Conservation (phyloP, 768 basidiomycete genomes). For the Leccinum disarticulatum region DNA sequence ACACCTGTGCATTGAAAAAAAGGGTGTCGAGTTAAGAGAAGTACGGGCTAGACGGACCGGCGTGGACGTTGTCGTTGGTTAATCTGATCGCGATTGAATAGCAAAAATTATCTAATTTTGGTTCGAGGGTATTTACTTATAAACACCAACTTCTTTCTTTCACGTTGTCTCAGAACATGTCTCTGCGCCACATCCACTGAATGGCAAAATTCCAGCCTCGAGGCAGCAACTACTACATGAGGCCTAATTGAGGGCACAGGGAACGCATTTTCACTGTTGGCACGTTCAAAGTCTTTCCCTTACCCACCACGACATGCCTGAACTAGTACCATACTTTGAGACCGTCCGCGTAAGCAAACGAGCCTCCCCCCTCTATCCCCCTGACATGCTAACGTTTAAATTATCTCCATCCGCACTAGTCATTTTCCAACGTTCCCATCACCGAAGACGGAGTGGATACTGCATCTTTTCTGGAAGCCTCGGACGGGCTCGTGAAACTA, state of each 20-base stretch:
- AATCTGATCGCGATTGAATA: slow-evolving; percentile 14
- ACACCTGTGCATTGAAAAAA: neutral
- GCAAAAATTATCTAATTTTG: slow-evolving; percentile 27
- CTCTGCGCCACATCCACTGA: slow-evolving; percentile 23
- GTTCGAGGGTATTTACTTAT: neutral
- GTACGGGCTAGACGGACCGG: slow-evolving; percentile 5
- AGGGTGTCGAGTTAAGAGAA: neutral
- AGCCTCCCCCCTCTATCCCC: neutral
- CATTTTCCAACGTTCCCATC: slow-evolving; percentile 81
- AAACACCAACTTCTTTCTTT: slow-evolving; percentile 1
- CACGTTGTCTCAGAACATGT: slow-evolving; percentile 23
- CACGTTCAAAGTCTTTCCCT: slow-evolving; percentile 6
- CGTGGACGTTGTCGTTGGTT: slow-evolving; percentile 5
- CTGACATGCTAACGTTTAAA: neutral
- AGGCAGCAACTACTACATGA: slow-evolving; percentile 26
- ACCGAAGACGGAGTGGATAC: slow-evolving; percentile 81
- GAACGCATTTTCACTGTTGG: slow-evolving; percentile 7
- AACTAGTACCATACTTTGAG: slow-evolving; percentile 58
- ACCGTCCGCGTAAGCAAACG: slow-evolving; percentile 53
- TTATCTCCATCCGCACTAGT: slow-evolving; percentile 44
- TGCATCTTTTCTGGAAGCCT: slow-evolving; percentile 76
- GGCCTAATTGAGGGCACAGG: slow-evolving; percentile 15
- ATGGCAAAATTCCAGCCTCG: slow-evolving; percentile 23
- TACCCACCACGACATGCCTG: slow-evolving; percentile 23
- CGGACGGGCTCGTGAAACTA: slow-evolving; percentile 78